phyloP scores from a whole-genome alignment of 768 basidiomycete genomes.

The Phylloporus sp. region DNA sequence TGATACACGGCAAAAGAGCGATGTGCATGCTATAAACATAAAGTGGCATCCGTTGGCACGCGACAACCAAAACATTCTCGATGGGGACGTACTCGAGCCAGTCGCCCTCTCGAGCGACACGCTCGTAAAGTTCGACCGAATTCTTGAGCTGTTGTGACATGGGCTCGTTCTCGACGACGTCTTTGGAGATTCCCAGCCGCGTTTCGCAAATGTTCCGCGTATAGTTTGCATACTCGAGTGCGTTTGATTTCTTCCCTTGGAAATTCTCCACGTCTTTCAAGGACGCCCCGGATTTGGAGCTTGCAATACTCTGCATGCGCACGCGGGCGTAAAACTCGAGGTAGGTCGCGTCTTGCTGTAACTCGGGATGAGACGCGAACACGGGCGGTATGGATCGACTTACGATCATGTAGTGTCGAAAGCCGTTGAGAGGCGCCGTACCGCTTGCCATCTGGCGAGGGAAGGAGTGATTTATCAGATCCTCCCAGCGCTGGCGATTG shows the following conservation, averaged over 20 bases:
- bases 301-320: neutral
- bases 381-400: neutral
- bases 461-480: neutral
- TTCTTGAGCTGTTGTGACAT: neutral
- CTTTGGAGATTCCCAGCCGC: neutral
- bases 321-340: neutral
- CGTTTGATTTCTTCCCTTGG: neutral
- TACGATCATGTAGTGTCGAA: constrained; percentile 1
- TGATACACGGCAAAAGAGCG: neutral
- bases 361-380: no score
- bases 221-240: neutral
- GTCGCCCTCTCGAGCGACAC: neutral
- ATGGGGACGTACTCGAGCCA: neutral
- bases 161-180: neutral
- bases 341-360: neutral
- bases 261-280: neutral
- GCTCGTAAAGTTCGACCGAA: neutral
- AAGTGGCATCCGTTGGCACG: neutral
- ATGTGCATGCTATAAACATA: neutral
- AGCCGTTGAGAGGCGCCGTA: neutral
- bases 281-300: neutral
- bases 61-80: neutral
- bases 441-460: neutral
- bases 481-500: neutral
- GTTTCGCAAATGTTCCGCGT: neutral